Conservation (phyloP, 805 yeast genomes). For the Hemisphaericaspora nanyangensis region DNA sequence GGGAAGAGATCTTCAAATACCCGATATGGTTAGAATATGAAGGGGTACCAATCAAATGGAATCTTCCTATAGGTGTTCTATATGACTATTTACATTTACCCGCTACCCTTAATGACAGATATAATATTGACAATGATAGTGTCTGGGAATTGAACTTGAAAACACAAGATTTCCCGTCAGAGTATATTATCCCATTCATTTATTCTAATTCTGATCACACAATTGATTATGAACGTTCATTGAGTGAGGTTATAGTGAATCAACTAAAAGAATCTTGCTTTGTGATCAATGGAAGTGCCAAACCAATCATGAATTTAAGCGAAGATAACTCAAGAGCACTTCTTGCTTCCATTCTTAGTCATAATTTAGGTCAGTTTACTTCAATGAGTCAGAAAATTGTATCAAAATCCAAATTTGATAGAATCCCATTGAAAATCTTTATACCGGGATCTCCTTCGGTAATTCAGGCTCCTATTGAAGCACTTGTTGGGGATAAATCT, state of each 20-base stretch:
- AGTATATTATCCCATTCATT: constrained; percentile 28
- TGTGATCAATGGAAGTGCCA: constrained; percentile 72
- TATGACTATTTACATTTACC: constrained; percentile 51
- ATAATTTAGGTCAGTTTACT: constrained; percentile 26
- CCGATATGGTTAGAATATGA: constrained; percentile 66
- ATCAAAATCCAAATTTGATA: constrained; percentile 21
- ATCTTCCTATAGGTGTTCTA: constrained; percentile 67
- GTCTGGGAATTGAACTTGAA: constrained; percentile 44
- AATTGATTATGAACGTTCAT: constrained; percentile 23
- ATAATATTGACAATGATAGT: background rate
- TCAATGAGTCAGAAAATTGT: constrained; percentile 23
- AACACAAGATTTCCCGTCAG: constrained; percentile 22
- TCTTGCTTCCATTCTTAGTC: constrained; percentile 48
- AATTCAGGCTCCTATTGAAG: constrained; percentile 23
- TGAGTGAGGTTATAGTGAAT: constrained; percentile 63
- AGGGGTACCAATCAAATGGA: constrained; percentile 68
- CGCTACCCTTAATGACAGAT: constrained; percentile 8
- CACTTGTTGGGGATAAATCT: background rate
- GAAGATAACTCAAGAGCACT: constrained; percentile 54
- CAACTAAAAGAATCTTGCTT: constrained; percentile 80
- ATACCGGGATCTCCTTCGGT: constrained; percentile 35
- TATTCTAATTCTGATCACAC: constrained; percentile 8
- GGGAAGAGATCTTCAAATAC: constrained; percentile 11
- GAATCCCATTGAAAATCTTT: constrained; percentile 49
- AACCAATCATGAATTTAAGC: constrained; percentile 73